Conservation (phyloP, 2,329 filamentous ascomycete species). For the Colletotrichum sp. region DNA sequence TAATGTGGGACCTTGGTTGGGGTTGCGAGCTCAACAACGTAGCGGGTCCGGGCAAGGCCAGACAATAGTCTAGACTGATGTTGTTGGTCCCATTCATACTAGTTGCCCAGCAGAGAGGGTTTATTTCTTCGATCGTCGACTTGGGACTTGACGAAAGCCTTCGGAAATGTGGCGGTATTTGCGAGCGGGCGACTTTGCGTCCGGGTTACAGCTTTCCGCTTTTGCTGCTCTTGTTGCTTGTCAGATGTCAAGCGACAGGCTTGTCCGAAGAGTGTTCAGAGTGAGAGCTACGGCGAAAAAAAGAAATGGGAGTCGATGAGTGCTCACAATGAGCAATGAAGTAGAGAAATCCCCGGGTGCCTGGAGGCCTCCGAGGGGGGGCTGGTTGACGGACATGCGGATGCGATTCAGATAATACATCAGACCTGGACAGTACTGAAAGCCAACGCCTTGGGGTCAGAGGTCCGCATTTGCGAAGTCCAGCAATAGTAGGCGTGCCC, state of each 20-base stretch:
- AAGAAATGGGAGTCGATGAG: background rate
- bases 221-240: background rate
- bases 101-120: background rate
- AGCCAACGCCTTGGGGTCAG: background rate
- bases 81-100: background rate
- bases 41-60: background rate
- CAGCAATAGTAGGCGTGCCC: background rate
- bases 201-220: background rate
- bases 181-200: background rate
- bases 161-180: background rate
- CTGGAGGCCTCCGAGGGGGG: background rate
- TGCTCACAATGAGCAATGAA: background rate
- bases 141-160: background rate
- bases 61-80: background rate
- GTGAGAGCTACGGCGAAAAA: background rate
- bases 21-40: background rate
- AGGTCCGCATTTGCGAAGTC: background rate
- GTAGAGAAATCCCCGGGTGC: background rate
- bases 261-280: background rate
- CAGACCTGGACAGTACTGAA: background rate
- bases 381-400: background rate
- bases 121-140: background rate
- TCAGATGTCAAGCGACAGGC: background rate
- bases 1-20: background rate
- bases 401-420: background rate